Conservation (phyloP, 2,329 filamentous ascomycete genomes). For the Alternaria gaisen region DNA sequence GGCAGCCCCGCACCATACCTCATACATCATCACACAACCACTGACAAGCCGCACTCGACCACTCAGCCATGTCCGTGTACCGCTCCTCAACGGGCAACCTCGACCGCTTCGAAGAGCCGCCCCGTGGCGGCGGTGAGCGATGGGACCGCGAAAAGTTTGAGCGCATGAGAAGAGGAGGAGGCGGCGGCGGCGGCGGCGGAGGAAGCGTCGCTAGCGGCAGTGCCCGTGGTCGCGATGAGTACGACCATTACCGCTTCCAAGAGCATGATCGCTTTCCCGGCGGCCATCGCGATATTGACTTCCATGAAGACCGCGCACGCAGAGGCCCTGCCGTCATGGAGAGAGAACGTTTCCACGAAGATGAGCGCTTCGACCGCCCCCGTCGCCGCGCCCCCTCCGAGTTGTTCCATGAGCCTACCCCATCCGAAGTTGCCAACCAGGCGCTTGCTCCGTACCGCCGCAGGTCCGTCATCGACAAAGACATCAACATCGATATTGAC, state of each 20-base stretch:
- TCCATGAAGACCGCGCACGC: constrained; percentile 56
- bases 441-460: constrained; percentile 67
- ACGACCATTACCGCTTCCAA: constrained; percentile 52
- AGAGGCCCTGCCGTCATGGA: constrained; percentile 51
- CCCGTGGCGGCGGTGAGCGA: constrained; percentile 48
- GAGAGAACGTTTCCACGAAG: constrained; percentile 64
- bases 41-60: constrained; percentile 10
- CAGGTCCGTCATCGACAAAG: constrained; percentile 65
- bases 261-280: constrained; percentile 56
- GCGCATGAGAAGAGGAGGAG: constrained; percentile 46
- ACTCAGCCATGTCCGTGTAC: constrained; percentile 39
- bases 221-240: constrained; percentile 42
- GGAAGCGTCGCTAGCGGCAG: constrained; percentile 14
- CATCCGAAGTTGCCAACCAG: constrained; percentile 58
- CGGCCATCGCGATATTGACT: constrained; percentile 52
- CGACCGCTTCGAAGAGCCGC: constrained; percentile 52
- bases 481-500: constrained; percentile 59
- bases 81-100: constrained; percentile 56
- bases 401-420: constrained; percentile 58
- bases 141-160: constrained; percentile 63
- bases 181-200: constrained; percentile 16
- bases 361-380: constrained; percentile 58
- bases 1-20: constrained; percentile 31
- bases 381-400: constrained; percentile 53
- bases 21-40: constrained; percentile 16